Conservation (phyloP, 2,329 filamentous ascomycete genomes). For the Magnaporthales sp. region DNA sequence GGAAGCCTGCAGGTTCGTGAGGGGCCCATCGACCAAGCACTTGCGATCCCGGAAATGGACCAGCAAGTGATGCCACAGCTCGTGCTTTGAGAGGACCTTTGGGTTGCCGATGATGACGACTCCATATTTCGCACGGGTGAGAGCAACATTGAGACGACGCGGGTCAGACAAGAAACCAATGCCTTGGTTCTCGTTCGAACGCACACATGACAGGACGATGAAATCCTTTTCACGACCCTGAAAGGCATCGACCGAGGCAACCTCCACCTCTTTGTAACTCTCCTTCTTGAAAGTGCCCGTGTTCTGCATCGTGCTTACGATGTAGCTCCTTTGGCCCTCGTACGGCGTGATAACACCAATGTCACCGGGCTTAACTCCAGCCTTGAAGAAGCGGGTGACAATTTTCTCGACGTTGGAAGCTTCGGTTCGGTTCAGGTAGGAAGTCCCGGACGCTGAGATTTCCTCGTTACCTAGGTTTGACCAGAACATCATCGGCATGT, state of each 20-base stretch:
- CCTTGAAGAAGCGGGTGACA: slow-evolving; percentile 97
- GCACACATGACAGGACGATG: slow-evolving; percentile 94
- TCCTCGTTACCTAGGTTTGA: slow-evolving; percentile 96
- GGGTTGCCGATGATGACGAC: slow-evolving; percentile 95
- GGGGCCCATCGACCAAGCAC: slow-evolving; percentile 88
- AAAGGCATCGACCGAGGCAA: slow-evolving; percentile 96
- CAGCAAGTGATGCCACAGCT: slow-evolving; percentile 91
- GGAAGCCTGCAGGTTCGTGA: slow-evolving; percentile 93
- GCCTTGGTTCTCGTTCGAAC: slow-evolving; percentile 97
- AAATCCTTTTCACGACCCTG: slow-evolving; percentile 99
- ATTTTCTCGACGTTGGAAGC: slow-evolving; percentile 98
- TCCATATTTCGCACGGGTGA: slow-evolving; percentile 95
- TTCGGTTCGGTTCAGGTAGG: slow-evolving; percentile 95
- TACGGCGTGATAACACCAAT: slow-evolving; percentile 99
- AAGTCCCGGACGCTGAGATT: slow-evolving; percentile 94
- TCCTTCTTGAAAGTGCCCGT: slow-evolving; percentile 98
- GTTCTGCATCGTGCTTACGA: slow-evolving; percentile 99
- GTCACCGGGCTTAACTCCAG: slow-evolving; percentile 83
- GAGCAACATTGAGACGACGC: slow-evolving; percentile 89
- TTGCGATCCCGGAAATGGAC: slow-evolving; percentile 96
- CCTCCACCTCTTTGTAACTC: slow-evolving; percentile 96
- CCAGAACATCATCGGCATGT: slow-evolving; percentile 99
- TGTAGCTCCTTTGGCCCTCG: slow-evolving; percentile 95
- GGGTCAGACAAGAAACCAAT: slow-evolving; percentile 98
- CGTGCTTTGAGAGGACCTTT: slow-evolving; percentile 95